Conservation (phyloP, 2,329 filamentous ascomycete genomes). For the Esteya vermicola region DNA sequence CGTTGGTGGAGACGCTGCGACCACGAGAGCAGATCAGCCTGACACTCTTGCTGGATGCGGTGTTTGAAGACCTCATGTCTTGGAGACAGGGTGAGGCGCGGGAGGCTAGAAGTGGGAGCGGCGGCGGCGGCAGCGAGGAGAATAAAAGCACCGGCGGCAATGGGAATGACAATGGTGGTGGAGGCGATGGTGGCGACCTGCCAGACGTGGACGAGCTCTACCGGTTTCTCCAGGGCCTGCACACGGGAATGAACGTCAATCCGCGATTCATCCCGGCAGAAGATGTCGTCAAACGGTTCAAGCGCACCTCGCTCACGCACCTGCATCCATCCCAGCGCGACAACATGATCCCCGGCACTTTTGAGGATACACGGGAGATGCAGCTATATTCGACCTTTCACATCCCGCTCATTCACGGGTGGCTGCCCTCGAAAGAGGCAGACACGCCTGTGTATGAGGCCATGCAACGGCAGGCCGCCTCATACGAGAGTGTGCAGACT, state of each 20-base stretch:
- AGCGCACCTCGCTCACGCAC: conserved; percentile 37
- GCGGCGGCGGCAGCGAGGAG: too few relatives aligned
- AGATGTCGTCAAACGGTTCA: conserved; percentile 30
- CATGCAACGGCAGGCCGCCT: conserved; percentile 59
- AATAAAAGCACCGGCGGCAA: too few relatives aligned
- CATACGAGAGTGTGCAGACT: conserved; percentile 86
- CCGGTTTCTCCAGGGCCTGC: conserved; percentile 70
- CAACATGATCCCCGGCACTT: conserved; percentile 49
- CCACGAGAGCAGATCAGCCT: conserved; percentile 80
- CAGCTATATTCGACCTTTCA: conserved; percentile 80
- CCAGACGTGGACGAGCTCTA: conserved; percentile 85
- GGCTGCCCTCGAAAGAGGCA: conserved; percentile 52
- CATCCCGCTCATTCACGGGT: conserved; percentile 83
- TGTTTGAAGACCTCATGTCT: conserved; percentile 89
- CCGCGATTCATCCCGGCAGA: conserved; percentile 61
- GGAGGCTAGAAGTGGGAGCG: not conserved
- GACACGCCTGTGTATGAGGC: conserved; percentile 54
- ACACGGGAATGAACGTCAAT: conserved; percentile 98
- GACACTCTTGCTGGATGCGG: conserved; percentile 69
- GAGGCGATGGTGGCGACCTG: conserved; percentile 50
- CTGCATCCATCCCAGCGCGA: conserved; percentile 35
- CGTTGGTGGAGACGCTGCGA: conserved; percentile 62
- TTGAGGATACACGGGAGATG: conserved; percentile 81
- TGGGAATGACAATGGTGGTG: too few relatives aligned
- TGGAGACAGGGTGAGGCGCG: conserved; percentile 44